Evolutionary conservation across 345 rosid genomes (phyloP).

Genomic region (Citrus glauca): DNA sequence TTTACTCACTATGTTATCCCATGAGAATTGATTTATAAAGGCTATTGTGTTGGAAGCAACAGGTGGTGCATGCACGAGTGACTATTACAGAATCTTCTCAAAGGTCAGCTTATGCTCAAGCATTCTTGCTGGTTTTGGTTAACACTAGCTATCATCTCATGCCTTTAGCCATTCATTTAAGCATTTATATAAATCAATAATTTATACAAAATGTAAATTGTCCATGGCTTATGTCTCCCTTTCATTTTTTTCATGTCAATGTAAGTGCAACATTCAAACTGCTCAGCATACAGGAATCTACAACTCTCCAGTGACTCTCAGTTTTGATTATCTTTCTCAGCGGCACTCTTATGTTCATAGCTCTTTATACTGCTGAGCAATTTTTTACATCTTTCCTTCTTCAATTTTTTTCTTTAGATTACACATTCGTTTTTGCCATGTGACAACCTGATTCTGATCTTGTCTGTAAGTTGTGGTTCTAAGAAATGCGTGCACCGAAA

Average conservation of each 20-base stretch:
- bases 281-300: neutral
- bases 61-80: neutral
- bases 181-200: neutral
- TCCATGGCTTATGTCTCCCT: neutral
- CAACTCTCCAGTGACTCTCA: neutral
- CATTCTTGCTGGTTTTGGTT: neutral
- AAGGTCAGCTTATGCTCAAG: neutral
- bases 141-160: neutral
- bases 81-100: neutral
- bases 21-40: neutral
- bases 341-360: neutral
- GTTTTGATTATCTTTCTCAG: neutral
- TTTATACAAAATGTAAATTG: neutral
- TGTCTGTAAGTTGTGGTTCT: neutral
- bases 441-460: neutral
- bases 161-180: neutral
- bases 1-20: neutral
- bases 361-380: neutral
- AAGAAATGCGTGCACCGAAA: neutral
- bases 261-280: neutral
- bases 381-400: neutral
- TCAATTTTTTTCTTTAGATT: neutral
- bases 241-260: neutral
- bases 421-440: neutral
- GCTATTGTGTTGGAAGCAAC: neutral